Base-by-base conservation (phyloP, 2,329 filamentous ascomycete species). In the Aspergillus texensis region DNA sequence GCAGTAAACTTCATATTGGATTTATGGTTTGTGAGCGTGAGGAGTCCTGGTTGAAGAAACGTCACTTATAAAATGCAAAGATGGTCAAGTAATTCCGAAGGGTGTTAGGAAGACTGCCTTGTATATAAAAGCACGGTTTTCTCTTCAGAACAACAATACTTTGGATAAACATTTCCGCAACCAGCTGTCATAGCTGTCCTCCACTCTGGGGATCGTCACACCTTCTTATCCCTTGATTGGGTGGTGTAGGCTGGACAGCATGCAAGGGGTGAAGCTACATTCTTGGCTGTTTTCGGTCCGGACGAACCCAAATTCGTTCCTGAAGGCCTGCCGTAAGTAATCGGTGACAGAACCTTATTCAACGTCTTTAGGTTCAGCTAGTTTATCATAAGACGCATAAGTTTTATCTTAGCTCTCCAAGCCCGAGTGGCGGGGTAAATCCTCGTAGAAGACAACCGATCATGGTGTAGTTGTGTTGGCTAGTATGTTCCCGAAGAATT, bases 1-100 rank as follows among this genome's bases (percentile, higher is more conserved):
- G 48, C 24, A 1, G 48, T n/a, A 16, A 60, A 60, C 50, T 60
- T 60, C 58, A 60, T 60, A 19, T 26, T 52, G 26, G 5, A 1
- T 24, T 12, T 24, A 11, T 11, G 10, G 4, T 43, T 21, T 21
- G 2, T 36, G 14, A 16, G 14, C 6, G 14, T 16, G 32, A 34
- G 32, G 32, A 34, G 10, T 3, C 0, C 10, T 34, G 14, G 14
- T 6, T 36, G 14, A 36, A 36, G 5, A 36, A 36, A 6, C 0
- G 12, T 36, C 14, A 36, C 34, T 36, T 36, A 14, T 16, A 41
- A 19, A n/a, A 16, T n/a, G 19, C 16, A n/a, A 10, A 3, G 0
- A n/a, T 36, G 2, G 2, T 36, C 14, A 36, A 16, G 5, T 19
- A 19, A 9, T n/a, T 6, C 5, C 10, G 5, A 24, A 3, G n/a